These are phyloP conservation scores for Neopestalotiopsis rosae DNA, from an alignment of 2,329 filamentous ascomycete genomes.

Conservation along the genomic window DNA sequence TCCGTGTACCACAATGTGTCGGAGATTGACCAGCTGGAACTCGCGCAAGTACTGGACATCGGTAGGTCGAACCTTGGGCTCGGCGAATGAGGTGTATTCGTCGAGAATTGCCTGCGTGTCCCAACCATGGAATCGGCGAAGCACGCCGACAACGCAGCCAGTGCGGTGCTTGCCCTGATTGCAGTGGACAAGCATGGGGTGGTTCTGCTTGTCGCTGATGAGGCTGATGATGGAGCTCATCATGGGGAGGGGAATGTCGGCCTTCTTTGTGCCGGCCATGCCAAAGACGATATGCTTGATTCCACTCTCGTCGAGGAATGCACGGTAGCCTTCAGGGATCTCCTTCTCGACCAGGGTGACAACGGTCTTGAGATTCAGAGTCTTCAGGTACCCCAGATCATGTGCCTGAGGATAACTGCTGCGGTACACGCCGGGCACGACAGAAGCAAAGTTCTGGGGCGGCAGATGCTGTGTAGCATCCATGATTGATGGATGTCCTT, in stretches of 20 bases:
- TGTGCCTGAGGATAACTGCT: conserved; percentile 78
- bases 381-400: conserved; percentile 73
- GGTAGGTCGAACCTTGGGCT: conserved; percentile 63
- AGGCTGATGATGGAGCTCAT: conserved; percentile 76
- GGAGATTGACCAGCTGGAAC: conserved; percentile 49
- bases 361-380: conserved; percentile 77
- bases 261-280: conserved; percentile 89
- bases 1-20: conserved; percentile 40
- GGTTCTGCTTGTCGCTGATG: conserved; percentile 73
- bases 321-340: conserved; percentile 54
- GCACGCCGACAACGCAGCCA: conserved; percentile 82
- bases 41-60: conserved; percentile 63
- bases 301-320: conserved; percentile 68
- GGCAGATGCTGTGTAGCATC: conserved; percentile 21
- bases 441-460: conserved; percentile 77
- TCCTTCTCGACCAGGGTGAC: conserved; percentile 72
- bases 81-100: conserved; percentile 75
- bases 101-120: conserved; percentile 64
- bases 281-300: conserved; percentile 78
- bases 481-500: not conserved
- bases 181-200: conserved; percentile 87
- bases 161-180: conserved; percentile 95
- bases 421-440: conserved; percentile 77
- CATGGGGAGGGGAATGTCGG: conserved; percentile 67
- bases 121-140: conserved; percentile 77